Base-by-base conservation (phyloP, 129 eudicot genomes). In the Lactuca saligna region DNA sequence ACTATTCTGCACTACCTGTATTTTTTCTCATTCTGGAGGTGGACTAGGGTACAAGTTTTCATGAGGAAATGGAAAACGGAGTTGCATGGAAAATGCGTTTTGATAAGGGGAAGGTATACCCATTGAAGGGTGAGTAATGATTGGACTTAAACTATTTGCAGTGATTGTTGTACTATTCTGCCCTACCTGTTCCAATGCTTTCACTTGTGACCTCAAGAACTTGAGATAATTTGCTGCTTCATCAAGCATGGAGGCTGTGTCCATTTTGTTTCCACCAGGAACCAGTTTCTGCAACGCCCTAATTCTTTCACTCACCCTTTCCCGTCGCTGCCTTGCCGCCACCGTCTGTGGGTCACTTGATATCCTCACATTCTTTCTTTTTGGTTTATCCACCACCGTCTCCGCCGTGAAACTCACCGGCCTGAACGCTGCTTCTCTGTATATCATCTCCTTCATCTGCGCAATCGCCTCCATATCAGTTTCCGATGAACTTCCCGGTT, bases 201-300 rank as follows among this genome's bases (percentile, higher is more conserved):
- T 89, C 32, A 93, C 97, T 79, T 89, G 96, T 58, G 96, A 86
- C 76, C 90, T 86, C 41, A 93, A 75, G 68, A 93, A 93, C 80
- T 87, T 89, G 66, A 93, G 96, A 69, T 93, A 93, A 69, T 85
- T 93, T 7, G 98, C 98, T 39, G 98, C 98, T 17, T 93, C 98
- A 74, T 93, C 98, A 64, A 93, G 95, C 98, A 93, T 93, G 8
- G 98, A 84, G 34, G 98, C 98, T 7, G 98, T 93, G 56, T 93
- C 98, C 97, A 93, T 89, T 41, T 93, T 93, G 79, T 70, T 89
- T 0, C 98, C 98, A 32, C 98, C 98, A 8, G 98, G 98, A 12
- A 93, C 98, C 7, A 93, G 70, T 63, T 78, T 79, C 41, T 93
- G 98, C 76, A 93, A 83, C 77, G 87, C 95, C 84, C 98, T 86